These are phyloP conservation scores for Hyphodiscus sp. DNA, from an alignment of 2,329 filamentous ascomycete species.

Conservation along the genomic window DNA sequence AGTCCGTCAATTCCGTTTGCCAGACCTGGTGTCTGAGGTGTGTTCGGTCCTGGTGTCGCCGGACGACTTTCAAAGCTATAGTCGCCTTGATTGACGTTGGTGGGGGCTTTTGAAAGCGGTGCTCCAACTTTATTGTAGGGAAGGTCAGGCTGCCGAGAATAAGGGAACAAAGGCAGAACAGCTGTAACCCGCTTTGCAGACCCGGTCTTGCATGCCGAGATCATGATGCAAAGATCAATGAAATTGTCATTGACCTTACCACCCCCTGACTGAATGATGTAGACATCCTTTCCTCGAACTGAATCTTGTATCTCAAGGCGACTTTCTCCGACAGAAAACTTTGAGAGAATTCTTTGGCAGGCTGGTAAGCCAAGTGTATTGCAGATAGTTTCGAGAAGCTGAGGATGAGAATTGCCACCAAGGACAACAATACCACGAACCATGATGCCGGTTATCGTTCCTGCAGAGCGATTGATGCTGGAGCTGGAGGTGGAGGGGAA, in stretches of 20 bases:
- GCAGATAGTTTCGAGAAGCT: slow-evolving; percentile 81
- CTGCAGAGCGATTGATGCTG: neutral
- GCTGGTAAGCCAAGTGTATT: slow-evolving; percentile 80
- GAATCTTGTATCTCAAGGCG: slow-evolving; percentile 94
- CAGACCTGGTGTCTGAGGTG: slow-evolving; percentile 54
- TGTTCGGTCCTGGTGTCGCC: slow-evolving; percentile 70
- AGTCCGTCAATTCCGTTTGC: slow-evolving; percentile 61
- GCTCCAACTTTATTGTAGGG: slow-evolving; percentile 95
- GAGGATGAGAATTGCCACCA: slow-evolving; percentile 86
- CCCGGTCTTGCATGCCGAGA: slow-evolving; percentile 93
- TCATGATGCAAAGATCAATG: slow-evolving; percentile 94
- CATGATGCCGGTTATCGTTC: slow-evolving; percentile 44
- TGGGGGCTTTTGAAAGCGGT: slow-evolving; percentile 66
- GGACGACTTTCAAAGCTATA: slow-evolving; percentile 93
- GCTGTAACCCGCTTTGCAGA: slow-evolving; percentile 90
- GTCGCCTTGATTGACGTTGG: slow-evolving; percentile 45
- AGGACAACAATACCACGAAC: slow-evolving; percentile 93
- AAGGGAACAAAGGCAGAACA: slow-evolving; percentile 91
- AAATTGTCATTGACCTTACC: slow-evolving; percentile 94
- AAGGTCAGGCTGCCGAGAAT: slow-evolving; percentile 91
- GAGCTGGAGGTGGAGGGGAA: neutral
- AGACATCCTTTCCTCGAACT: slow-evolving; percentile 96
- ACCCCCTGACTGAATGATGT: slow-evolving; percentile 91
- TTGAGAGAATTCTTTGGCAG: slow-evolving; percentile 76
- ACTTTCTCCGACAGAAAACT: slow-evolving; percentile 94